A percentile compares a stretch with the other conserved stretches of the same genome.
phyloP scores from a whole-genome alignment of 441 rosid genomes.

The Croton setiger region DNA sequence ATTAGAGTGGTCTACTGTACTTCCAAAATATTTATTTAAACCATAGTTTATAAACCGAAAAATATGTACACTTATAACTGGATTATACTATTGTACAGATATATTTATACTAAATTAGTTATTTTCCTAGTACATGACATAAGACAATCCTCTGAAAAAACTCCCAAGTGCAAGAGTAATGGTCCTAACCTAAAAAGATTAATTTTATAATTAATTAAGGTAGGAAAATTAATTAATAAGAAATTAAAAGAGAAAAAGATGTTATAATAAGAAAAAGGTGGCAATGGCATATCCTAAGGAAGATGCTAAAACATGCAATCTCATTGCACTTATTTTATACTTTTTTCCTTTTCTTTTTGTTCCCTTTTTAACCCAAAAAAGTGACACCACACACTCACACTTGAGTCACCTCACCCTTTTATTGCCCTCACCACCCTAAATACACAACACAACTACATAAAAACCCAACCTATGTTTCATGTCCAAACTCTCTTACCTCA shows the following conservation, averaged over 20 bases:
- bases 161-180: too few species aligned
- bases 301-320: conserved; percentile 42
- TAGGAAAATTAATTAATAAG: not conserved
- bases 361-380: conserved; percentile 19
- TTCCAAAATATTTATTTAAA: too few species aligned
- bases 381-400: conserved; percentile 24
- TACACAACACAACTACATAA: conserved; percentile 14
- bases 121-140: too few species aligned
- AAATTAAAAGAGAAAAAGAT: not conserved
- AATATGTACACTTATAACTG: too few species aligned
- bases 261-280: conserved; percentile 11
- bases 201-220: not conserved
- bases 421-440: conserved; percentile 27
- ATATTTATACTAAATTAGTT: too few species aligned
- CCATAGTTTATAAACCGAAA: too few species aligned
- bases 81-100: too few species aligned
- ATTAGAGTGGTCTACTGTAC: too few species aligned
- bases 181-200: too few species aligned
- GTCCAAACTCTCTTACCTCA: conserved; percentile 29
- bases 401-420: conserved; percentile 37
- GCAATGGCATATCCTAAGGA: conserved; percentile 51
- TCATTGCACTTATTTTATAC: conserved; percentile 18
- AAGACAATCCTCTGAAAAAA: too few species aligned
- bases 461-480: conserved; percentile 16
- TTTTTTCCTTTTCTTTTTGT: not conserved